Base-by-base conservation (phyloP, 352 stramenopile species). In the Saprolegnia parasitica region DNA sequence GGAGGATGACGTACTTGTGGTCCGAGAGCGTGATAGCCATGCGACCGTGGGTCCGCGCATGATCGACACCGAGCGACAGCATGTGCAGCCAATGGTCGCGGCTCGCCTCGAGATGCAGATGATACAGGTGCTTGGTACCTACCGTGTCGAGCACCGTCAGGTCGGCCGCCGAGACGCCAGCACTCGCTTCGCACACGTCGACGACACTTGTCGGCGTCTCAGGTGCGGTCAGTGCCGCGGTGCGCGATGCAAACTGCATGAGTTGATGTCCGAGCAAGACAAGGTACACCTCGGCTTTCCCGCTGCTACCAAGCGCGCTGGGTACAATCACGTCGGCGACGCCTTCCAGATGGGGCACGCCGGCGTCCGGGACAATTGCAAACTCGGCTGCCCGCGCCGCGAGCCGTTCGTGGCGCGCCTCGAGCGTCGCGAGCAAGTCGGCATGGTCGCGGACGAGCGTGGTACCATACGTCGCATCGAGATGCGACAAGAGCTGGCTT, bases 261-360 rank as follows among this genome's bases (percentile, higher is more conserved):
- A 70, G 39, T 39, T 70, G 62, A 46, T 70, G 62, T 4, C 50
- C 49, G 20, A 70, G 35, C 13, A 70, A 16, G 11, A 70, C 63
- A 16, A 46, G 45, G 63, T 70, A 70, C 23, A 65, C 35, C 26
- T 54, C 39, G 21, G 24, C 16, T 3, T 16, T 21, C 3, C 4
- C 9, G 4, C 42, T 40, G 11, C 13, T 24, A 16, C 16, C 29
- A 16, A 60, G 2, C 29, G 50, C 9, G 11, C 13, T 24, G 23
- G 23, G 54, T 15, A 55, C 49, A 5, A 46, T 6, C 23, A 55
- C 10, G 23, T 35, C 11, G 18, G 61, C 23, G 23, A 70, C 35
- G 18, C 63, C 63, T 47, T 70, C 63, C 3, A 70, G 21, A 32
- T 70, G 63, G 9, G 63, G 63, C 11, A 62, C 21, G 8, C 37